Base-by-base conservation (phyloP, 345 rosid genomes). In the Boechera divaricarpa region DNA sequence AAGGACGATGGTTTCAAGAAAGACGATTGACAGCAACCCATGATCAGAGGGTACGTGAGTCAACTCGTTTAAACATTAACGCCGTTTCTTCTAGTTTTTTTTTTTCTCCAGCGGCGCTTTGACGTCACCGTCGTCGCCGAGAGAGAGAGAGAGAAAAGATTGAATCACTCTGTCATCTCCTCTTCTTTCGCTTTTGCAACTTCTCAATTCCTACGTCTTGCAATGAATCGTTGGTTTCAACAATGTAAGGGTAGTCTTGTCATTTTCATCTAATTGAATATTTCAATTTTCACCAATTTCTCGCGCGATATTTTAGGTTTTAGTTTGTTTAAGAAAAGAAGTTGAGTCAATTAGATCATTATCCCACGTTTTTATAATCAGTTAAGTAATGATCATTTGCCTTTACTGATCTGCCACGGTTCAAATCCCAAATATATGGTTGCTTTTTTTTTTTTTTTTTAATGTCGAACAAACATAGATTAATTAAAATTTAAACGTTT, bases 1-100 rank as follows among this genome's bases (percentile, higher is more conserved):
- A 78, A 49, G 74, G 69, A 64, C 33, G 65, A 76, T 10, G 73
- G 79, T 77, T 80, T 80, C 6, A 79, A 10, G 65, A 82, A 82
- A 54, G 80, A 68, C 47, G 94, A 89, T 70, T 67, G 75, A 76
- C 90, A 87, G 73, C 94, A 87, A 75, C 94, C 92, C 94, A 90
- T 90, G 73, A 77, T 82, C 58, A 69, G 60, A 71, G 53, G 33
- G 13, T 4, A 0, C 1, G 42, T 63, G 81, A 79, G 82, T 83
- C 79, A 52, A 81, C 64, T 68, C 85, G 57, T 67, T 45, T n/a
- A 45, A 45, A 65, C 63, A 73, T 32, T 11, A 51, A 65, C 36
- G 54, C 6, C 15, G 11, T 24, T 70, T 24, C 0, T 4, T 28
- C 1, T 1, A 21, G 24, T 80, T 0, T 12, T 26, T 2, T 16